phyloP scores from a whole-genome alignment of 257 asterid species.

The Echites panduratus region DNA sequence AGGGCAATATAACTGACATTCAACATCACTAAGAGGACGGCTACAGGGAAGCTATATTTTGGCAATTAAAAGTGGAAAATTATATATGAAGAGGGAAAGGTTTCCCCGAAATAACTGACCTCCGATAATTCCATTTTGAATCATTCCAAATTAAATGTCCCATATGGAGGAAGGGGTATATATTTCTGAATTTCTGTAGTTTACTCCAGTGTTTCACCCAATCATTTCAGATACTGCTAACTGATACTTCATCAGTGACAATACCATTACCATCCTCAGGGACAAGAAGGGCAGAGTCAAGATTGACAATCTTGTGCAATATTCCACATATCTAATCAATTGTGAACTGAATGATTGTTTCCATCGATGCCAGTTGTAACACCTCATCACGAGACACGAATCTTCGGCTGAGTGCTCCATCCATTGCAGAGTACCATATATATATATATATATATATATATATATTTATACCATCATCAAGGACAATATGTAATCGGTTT shows the following conservation, averaged over 20 bases:
- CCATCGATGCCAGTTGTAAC: slow-evolving; percentile 11
- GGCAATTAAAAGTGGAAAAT: slow-evolving; percentile 5
- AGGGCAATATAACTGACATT: slow-evolving; percentile 13
- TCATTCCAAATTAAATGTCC: too few relatives aligned
- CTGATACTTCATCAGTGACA: slow-evolving; percentile 13
- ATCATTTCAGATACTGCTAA: not conserved
- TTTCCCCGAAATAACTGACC: not conserved
- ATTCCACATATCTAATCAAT: slow-evolving; percentile 16
- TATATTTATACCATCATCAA: too few relatives aligned
- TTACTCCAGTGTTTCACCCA: not conserved
- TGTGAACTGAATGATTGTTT: slow-evolving; percentile 19
- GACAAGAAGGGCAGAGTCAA: slow-evolving; percentile 13
- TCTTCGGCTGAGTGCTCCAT: slow-evolving; percentile 20
- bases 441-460: too few relatives aligned
- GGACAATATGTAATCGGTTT: slow-evolving; percentile 3
- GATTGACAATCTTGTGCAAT: slow-evolving; percentile 4
- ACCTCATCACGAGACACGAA: slow-evolving; percentile 14
- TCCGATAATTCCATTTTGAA: too few relatives aligned
- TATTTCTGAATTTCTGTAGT: not conserved
- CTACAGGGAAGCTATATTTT: slow-evolving; percentile 16
- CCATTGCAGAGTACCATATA: slow-evolving; percentile 15
- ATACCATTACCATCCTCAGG: slow-evolving; percentile 24
- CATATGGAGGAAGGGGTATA: too few relatives aligned
- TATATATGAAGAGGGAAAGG: slow-evolving; percentile 5
- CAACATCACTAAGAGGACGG: slow-evolving; percentile 20